A percentile compares a stretch with the other conserved stretches of the same genome.
phyloP scores from a whole-genome alignment of 2,329 filamentous ascomycete species.

The Westerdykella aurantiaca region DNA sequence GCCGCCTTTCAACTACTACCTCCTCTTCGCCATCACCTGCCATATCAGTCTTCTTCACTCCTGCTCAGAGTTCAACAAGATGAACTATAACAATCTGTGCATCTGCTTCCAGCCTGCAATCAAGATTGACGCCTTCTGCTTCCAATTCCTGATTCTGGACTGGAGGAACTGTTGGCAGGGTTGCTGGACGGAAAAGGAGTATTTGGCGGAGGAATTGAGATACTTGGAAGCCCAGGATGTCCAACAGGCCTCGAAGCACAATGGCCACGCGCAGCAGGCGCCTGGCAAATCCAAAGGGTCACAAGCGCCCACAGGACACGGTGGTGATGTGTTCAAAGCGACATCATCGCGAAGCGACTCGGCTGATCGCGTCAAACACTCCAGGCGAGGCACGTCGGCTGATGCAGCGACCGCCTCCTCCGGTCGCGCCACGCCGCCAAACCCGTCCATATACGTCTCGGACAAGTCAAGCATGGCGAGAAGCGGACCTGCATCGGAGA shows the following conservation, averaged over 20 bases:
- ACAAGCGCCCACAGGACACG: slow-evolving; percentile 17
- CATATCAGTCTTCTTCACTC: slow-evolving; percentile 87
- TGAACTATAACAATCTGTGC: slow-evolving; percentile 92
- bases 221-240: slow-evolving; percentile 20
- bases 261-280: slow-evolving; percentile 18
- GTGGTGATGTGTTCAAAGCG: slow-evolving; percentile 22
- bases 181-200: slow-evolving; percentile 82
- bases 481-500: slow-evolving; percentile 17
- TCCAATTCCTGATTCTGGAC: slow-evolving; percentile 89
- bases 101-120: slow-evolving; percentile 97
- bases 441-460: slow-evolving; percentile 16
- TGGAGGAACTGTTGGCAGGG: slow-evolving; percentile 98
- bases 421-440: slow-evolving; percentile 29
- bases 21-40: slow-evolving; percentile 94
- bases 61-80: slow-evolving; percentile 93
- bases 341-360: slow-evolving; percentile 27
- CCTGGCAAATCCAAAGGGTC: slow-evolving; percentile 23
- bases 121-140: slow-evolving; percentile 92
- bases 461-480: slow-evolving; percentile 20
- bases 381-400: slow-evolving; percentile 25
- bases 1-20: slow-evolving; percentile 96
- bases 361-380: slow-evolving; percentile 23
- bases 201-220: slow-evolving; percentile 35
- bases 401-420: slow-evolving; percentile 21
- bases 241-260: slow-evolving; percentile 17